Conservation (phyloP, 768 basidiomycete genomes). For the Mycena galopus region DNA sequence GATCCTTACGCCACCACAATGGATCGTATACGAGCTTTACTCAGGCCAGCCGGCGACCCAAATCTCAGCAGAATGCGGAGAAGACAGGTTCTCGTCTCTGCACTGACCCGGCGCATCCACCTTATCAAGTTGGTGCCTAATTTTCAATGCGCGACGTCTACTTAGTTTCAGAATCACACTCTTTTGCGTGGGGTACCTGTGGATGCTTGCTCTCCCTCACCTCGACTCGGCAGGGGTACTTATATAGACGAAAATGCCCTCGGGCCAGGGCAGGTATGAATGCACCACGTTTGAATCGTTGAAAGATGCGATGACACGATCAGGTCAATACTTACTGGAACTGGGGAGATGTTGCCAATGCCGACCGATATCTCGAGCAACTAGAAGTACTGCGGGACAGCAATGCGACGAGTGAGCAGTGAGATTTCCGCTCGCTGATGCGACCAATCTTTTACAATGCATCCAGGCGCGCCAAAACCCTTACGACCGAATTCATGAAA, state of each 20-base stretch:
- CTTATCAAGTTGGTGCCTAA: slow-evolving; percentile 50
- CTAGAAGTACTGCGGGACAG: slow-evolving; percentile 72
- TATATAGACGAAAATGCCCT: slow-evolving; percentile 98
- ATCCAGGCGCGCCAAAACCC: slow-evolving; percentile 72
- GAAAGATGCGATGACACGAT: neutral
- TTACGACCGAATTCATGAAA: slow-evolving; percentile 76
- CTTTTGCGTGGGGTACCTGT: slow-evolving; percentile 78
- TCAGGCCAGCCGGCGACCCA: slow-evolving; percentile 31
- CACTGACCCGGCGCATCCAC: slow-evolving; percentile 20
- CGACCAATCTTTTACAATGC: slow-evolving; percentile 15
- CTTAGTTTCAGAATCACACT: slow-evolving; percentile 62
- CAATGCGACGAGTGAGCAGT: slow-evolving; percentile 82
- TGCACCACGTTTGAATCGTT: slow-evolving; percentile 3
- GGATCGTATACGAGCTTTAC: slow-evolving; percentile 27
- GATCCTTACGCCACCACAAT: slow-evolving; percentile 1
- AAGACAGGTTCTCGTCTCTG: slow-evolving; percentile 22
- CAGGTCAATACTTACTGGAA: slow-evolving; percentile 94
- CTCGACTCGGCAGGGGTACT: slow-evolving; percentile 71
- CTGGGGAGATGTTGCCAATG: slow-evolving; percentile 90
- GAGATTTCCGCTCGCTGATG: slow-evolving; percentile 47
- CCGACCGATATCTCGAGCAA: slow-evolving; percentile 83
- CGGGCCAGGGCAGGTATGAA: slow-evolving; percentile 86
- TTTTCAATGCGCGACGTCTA: slow-evolving; percentile 14
- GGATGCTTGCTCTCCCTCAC: slow-evolving; percentile 86
- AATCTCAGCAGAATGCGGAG: slow-evolving; percentile 29